These are phyloP conservation scores for Lactarius quietus DNA, from an alignment of 768 basidiomycete genomes.

Conservation along the genomic window DNA sequence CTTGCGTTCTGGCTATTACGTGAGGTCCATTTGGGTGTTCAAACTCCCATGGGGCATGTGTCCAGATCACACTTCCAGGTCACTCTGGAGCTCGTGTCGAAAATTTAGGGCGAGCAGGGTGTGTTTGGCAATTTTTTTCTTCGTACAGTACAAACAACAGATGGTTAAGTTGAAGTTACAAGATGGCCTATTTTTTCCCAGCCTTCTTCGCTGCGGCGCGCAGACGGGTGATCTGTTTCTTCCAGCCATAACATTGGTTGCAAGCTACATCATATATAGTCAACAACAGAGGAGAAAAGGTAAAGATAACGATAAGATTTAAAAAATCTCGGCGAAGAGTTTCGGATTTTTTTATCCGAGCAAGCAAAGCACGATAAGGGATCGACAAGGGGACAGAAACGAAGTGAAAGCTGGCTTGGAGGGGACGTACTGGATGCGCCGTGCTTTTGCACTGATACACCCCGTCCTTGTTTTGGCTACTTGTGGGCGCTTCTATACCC, in stretches of 20 bases:
- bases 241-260: conserved; percentile 74
- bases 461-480: conserved; percentile 68
- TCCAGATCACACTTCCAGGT: neutral
- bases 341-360: neutral
- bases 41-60: neutral
- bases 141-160: neutral
- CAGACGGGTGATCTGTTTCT: conserved; percentile 72
- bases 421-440: conserved; percentile 53
- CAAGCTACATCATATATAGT: conserved; percentile 42
- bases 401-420: neutral
- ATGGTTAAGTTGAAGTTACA: neutral
- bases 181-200: conserved; percentile 47
- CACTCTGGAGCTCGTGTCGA: neutral
- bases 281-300: neutral
- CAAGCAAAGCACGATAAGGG: neutral
- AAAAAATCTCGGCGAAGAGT: neutral
- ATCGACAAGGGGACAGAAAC: neutral
- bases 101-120: neutral
- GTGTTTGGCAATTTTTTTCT: neutral
- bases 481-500: conserved; percentile 57
- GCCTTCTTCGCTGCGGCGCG: conserved; percentile 69
- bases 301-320: neutral
- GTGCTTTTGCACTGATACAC: conserved; percentile 82
- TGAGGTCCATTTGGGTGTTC: neutral
- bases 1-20: no score